Conservation (phyloP, 2,329 filamentous ascomycete genomes). For the Ophiostoma himal-ulmi region DNA sequence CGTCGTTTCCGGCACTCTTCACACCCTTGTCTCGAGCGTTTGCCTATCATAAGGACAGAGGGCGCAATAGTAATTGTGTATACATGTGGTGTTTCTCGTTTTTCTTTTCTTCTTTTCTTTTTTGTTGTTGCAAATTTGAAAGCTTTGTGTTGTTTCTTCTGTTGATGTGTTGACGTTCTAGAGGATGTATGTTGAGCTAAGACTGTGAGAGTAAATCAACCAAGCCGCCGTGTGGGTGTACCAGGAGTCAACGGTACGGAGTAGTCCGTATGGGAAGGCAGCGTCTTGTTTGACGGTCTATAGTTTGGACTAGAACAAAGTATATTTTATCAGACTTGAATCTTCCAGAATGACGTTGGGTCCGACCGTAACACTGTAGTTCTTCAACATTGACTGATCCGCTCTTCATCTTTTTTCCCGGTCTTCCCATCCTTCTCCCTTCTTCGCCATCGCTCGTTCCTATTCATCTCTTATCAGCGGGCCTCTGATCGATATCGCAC, state of each 20-base stretch:
- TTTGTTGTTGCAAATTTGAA: background rate
- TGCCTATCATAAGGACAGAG: conserved; percentile 7
- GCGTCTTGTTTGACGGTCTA: background rate
- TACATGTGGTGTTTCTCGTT: conserved; percentile 1
- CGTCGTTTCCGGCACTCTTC: conserved; percentile 23
- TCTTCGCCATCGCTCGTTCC: background rate
- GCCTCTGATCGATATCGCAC: conserved; percentile 10
- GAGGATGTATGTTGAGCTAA: background rate
- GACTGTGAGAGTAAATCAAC: background rate
- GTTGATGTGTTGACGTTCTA: background rate
- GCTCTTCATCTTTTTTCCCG: background rate
- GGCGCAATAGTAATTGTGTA: background rate
- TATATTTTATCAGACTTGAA: background rate
- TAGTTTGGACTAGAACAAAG: background rate
- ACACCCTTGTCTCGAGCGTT: conserved; percentile 21
- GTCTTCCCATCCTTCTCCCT: background rate
- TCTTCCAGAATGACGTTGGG: background rate
- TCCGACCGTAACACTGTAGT: background rate
- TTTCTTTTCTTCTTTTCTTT: no score
- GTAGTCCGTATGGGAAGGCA: background rate
- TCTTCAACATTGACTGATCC: conserved; percentile 1
- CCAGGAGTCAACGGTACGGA: background rate
- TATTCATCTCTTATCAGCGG: conserved; percentile 10
- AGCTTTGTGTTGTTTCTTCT: background rate
- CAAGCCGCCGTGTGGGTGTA: background rate